Percentiles rank a stretch among this genome's conserved stretches.
These are phyloP conservation scores for Phytopythium montanum DNA, from an alignment of 352 stramenopile species.

Conservation along the genomic window DNA sequence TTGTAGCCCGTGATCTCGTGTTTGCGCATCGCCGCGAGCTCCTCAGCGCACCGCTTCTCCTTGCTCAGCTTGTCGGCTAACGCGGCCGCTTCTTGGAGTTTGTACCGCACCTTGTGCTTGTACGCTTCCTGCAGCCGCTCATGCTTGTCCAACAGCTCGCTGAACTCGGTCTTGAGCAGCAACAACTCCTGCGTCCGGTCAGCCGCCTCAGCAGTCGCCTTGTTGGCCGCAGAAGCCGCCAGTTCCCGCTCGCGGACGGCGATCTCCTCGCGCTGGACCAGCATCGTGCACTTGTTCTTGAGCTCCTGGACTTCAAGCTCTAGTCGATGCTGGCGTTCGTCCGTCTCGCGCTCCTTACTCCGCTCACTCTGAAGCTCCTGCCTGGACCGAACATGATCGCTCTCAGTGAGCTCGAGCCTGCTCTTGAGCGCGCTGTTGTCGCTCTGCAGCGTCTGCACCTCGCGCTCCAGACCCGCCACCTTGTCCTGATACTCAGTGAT, in stretches of 20 bases:
- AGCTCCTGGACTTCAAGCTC: slow-evolving; percentile 40
- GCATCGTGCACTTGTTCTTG: slow-evolving; percentile 30
- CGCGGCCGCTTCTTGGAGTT: slow-evolving; percentile 28
- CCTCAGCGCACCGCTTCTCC: slow-evolving; percentile 42
- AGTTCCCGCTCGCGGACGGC: slow-evolving; percentile 43
- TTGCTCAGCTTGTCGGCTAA: slow-evolving; percentile 34
- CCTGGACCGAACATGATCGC: slow-evolving; percentile 25
- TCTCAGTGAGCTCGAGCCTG: slow-evolving; percentile 26
- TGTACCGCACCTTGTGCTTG: slow-evolving; percentile 36
- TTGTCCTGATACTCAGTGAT: slow-evolving; percentile 21
- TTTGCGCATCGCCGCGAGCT: slow-evolving; percentile 44
- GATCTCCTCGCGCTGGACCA: slow-evolving; percentile 45
- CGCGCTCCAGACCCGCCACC: slow-evolving; percentile 31
- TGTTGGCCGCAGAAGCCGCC: slow-evolving; percentile 22
- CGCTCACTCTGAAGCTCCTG: slow-evolving; percentile 36
- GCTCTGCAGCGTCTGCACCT: slow-evolving; percentile 20
- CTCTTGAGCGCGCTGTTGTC: slow-evolving; percentile 44
- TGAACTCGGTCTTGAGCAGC: slow-evolving; percentile 59
- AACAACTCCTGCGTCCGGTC: slow-evolving; percentile 43
- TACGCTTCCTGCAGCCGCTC: slow-evolving; percentile 31
- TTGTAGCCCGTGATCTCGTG: slow-evolving; percentile 59
- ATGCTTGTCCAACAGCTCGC: slow-evolving; percentile 55
- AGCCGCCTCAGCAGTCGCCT: slow-evolving; percentile 34
- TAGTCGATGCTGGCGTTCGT: slow-evolving; percentile 27
- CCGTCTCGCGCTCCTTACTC: slow-evolving; percentile 26